phyloP scores from a whole-genome alignment of 768 basidiomycete species.

The Kwoniella mangroviensis region DNA sequence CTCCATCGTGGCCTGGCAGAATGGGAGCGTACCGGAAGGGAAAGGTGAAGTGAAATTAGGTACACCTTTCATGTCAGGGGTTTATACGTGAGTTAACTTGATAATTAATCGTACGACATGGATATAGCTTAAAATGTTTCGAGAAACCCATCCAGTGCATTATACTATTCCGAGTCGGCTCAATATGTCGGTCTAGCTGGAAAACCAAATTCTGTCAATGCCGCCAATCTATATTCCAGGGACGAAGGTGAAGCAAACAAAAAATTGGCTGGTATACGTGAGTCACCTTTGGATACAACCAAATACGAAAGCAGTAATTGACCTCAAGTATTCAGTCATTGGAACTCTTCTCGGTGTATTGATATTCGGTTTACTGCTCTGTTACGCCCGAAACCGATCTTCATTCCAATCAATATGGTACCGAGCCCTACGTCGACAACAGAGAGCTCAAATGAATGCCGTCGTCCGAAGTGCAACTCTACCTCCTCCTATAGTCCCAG shows the following conservation, averaged over 20 bases:
- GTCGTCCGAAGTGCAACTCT: slow-evolving; percentile 40
- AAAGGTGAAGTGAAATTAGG: slow-evolving; percentile 51
- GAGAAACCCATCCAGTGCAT: slow-evolving; percentile 17
- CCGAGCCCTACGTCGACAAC: slow-evolving; percentile 46
- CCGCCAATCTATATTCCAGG: slow-evolving; percentile 25
- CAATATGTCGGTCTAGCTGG: slow-evolving; percentile 54
- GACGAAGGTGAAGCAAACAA: slow-evolving; percentile 30
- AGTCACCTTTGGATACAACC: slow-evolving; percentile 3
- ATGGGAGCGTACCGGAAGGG: slow-evolving; percentile 45
- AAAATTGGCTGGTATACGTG: slow-evolving; percentile 47
- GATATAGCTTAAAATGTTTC: no score
- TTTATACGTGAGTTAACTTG: slow-evolving; percentile 49
- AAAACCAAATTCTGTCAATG: slow-evolving; percentile 49
- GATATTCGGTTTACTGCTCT: slow-evolving; percentile 76
- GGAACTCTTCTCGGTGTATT: slow-evolving; percentile 74
- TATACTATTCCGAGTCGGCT: slow-evolving; percentile 42
- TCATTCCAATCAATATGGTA: slow-evolving; percentile 53
- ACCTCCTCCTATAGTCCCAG: slow-evolving; percentile 37
- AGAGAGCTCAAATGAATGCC: slow-evolving; percentile 43
- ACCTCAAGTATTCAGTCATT: slow-evolving; percentile 62
- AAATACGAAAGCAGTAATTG: background rate
- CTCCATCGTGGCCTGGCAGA: slow-evolving; percentile 48
- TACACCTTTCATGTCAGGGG: slow-evolving; percentile 52
- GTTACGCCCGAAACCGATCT: slow-evolving; percentile 61
- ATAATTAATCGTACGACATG: no score